Evolutionary conservation across 345 rosid genomes (phyloP), one percentile per base, ranked within the genome.

Genomic region (Draba incana): DNA sequence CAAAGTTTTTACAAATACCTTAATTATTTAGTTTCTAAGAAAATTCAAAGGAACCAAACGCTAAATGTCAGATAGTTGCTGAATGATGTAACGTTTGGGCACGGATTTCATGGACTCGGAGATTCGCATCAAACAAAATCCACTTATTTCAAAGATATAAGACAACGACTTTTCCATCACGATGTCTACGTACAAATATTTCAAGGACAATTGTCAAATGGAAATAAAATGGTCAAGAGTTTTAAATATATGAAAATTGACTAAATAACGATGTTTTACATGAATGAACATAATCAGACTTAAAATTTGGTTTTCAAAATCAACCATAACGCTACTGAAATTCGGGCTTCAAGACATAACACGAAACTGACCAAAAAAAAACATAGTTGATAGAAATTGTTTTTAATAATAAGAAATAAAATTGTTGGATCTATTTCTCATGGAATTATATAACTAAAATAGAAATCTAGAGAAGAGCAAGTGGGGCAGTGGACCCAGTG

Each of bases 121-220:
- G 16, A 51, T 12, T 2, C 12, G 35, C 35, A 51, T 27, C 16
- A 51, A 27, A 51, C 35, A 51, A 51, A 51, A 51, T n/a, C 15
- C 15, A 25, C 0, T 5, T 24, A 2, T 45, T 8, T 45, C 4
- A 11, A 24, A 11, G 5, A 51, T 51, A 25, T 50, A 25, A 11
- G 35, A 51, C 12, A 8, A 33, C 13, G 55, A 51, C 33, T 51
- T 25, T 51, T 51, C 56, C 35, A 27, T 25, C 55, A 50, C 33
- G 33, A 3, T 25, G 15, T 25, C 35, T 7, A 11, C 35, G 25
- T 50, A 0, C 35, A 51, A 48, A 48, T 11, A 2, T 15, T 50
- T 1, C 25, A 50, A 12, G 31, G 33, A 50, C 31, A 7, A 8
- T 50, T 30, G 33, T 25, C 9, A 51, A 12, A 6, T 51, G 10